These are phyloP conservation scores for Colletotrichum zoysiae DNA, from an alignment of 2,329 filamentous ascomycete species.

Conservation along the genomic window DNA sequence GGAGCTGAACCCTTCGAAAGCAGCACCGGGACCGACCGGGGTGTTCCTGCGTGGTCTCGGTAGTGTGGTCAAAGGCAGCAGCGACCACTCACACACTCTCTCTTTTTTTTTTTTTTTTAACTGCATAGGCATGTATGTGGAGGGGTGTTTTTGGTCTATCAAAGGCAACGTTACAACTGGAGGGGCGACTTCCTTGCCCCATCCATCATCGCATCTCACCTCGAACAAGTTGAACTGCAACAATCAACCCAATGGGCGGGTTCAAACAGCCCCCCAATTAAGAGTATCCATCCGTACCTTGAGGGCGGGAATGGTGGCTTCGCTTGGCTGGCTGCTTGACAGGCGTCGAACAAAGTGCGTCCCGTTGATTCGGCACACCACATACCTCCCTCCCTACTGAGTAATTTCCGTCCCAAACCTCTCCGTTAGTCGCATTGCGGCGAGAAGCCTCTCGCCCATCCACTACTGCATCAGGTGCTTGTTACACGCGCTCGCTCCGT, in stretches of 20 bases:
- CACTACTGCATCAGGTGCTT: conserved; percentile 17
- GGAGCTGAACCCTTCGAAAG: conserved; percentile 2
- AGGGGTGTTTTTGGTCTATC: conserved; percentile 11
- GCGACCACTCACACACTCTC: not conserved
- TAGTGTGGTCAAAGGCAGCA: conserved; percentile 24
- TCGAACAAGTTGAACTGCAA: conserved; percentile 7
- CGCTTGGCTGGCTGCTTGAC: not conserved
- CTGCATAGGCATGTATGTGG: not conserved
- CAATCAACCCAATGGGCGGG: conserved; percentile 8
- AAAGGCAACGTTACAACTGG: conserved; percentile 41
- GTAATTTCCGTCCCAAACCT: not conserved
- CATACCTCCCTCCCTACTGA: not conserved
- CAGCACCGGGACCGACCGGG: not conserved
- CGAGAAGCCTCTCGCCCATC: not conserved
- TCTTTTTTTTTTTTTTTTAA: no score
- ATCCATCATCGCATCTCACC: not conserved
- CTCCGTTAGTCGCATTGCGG: conserved; percentile 2
- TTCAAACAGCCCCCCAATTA: not conserved
- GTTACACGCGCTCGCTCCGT: conserved; percentile 32
- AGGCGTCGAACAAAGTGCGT: conserved; percentile 16
- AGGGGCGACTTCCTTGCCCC: conserved; percentile 30
- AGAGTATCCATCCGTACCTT: conserved; percentile 2
- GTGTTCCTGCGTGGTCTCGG: conserved; percentile 3
- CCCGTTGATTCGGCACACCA: conserved; percentile 20
- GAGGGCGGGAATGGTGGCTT: not conserved